Evolutionary conservation across 495 filamentous ascomycete genomes (phyloP).

Genomic region (Aspergillus incahuasiensis): DNA sequence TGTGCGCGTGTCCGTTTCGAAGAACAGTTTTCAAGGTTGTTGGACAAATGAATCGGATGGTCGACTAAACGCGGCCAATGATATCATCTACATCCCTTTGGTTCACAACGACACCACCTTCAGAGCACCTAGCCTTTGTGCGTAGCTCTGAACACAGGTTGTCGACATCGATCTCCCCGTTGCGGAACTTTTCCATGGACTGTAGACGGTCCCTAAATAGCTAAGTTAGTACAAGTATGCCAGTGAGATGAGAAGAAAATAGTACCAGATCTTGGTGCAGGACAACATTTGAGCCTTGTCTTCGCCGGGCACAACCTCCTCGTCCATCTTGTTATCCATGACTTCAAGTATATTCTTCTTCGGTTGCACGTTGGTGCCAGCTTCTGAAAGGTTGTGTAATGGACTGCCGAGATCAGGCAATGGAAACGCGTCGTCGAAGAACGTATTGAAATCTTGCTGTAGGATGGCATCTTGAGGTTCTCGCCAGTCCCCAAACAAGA

Average conservation of each 20-base stretch:
- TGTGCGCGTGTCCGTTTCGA: slow-evolving; percentile 8
- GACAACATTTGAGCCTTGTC: slow-evolving; percentile 63
- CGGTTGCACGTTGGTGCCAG: slow-evolving; percentile 34
- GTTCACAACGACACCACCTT: slow-evolving; percentile 85
- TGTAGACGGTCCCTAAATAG: slow-evolving; percentile 81
- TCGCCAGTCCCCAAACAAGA: slow-evolving; percentile 88
- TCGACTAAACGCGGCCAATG: slow-evolving; percentile 50
- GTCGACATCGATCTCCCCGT: slow-evolving; percentile 89
- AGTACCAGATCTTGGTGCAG: slow-evolving; percentile 92
- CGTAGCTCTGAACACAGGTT: slow-evolving; percentile 88
- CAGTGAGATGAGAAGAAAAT: slow-evolving; percentile 10
- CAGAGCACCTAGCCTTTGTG: slow-evolving; percentile 93
- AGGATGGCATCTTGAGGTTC: slow-evolving; percentile 76
- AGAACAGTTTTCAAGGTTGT: background rate
- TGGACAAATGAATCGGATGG: background rate
- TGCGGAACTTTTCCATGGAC: slow-evolving; percentile 77
- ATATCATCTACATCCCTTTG: slow-evolving; percentile 83
- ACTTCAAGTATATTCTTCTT: slow-evolving; percentile 71
- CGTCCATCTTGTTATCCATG: slow-evolving; percentile 65
- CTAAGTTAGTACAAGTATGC: slow-evolving; percentile 16
- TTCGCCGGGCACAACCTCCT: slow-evolving; percentile 62
- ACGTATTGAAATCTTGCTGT: slow-evolving; percentile 65
- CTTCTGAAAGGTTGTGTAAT: slow-evolving; percentile 58
- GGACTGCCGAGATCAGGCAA: slow-evolving; percentile 69
- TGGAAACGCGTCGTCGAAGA: slow-evolving; percentile 87